Conservation (phyloP, 2,329 filamentous ascomycete genomes). For the Trichophyton rubrum region DNA sequence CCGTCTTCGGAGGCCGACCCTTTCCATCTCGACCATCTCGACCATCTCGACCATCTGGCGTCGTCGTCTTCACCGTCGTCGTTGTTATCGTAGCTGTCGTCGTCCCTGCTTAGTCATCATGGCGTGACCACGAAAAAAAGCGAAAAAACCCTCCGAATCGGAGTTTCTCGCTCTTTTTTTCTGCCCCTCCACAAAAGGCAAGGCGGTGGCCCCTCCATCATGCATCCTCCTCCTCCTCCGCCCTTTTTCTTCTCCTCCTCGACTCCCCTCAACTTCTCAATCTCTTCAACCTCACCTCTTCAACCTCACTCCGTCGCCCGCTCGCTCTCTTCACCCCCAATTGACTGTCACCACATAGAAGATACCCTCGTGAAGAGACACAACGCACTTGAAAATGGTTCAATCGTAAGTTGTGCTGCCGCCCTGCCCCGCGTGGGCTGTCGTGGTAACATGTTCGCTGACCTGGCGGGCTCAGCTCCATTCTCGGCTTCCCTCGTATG, state of each 20-base stretch:
- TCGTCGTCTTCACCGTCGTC: neutral
- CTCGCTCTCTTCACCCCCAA: neutral
- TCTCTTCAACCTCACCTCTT: conserved; percentile 12
- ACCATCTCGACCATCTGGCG: neutral
- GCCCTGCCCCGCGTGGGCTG: neutral
- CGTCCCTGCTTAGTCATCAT: neutral
- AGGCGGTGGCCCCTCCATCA: neutral
- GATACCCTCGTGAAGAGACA: neutral
- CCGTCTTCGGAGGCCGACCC: neutral
- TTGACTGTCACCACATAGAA: neutral
- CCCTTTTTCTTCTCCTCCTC: conserved; percentile 14
- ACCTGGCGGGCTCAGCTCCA: conserved; percentile 37
- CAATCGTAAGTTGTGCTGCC: conserved; percentile 40
- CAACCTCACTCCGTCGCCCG: conserved; percentile 3
- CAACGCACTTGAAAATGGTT: conserved; percentile 40
- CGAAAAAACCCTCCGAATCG: neutral
- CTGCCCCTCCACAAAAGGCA: conserved; percentile 12
- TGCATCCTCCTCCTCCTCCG: neutral
- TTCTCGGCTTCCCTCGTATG: conserved; percentile 99
- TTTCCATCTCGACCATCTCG: neutral
- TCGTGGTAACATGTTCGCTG: conserved; percentile 4
- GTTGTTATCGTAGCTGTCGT: neutral
- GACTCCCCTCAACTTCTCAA: conserved; percentile 8
- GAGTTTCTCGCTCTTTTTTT: conserved; percentile 5
- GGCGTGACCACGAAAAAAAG: neutral